phyloP scores from a whole-genome alignment of 2,329 filamentous ascomycete species.

The Cryphonectria japonica region DNA sequence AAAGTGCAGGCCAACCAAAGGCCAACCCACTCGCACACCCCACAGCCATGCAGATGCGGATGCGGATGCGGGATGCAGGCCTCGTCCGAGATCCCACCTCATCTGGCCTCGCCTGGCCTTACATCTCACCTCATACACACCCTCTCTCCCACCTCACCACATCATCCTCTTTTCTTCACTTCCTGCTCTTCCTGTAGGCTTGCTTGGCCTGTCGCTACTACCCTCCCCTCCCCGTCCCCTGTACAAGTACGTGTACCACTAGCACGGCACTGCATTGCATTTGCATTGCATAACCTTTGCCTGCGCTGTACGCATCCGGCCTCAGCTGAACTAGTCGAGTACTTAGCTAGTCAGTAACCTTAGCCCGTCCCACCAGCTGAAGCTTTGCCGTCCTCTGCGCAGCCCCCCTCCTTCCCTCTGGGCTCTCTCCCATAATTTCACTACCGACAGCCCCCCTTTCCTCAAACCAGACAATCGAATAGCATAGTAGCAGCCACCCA shows the following conservation, averaged over 20 bases:
- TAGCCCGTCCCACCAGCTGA: not conserved
- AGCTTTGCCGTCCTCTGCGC: not conserved
- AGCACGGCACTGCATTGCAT: not conserved
- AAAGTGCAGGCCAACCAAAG: not conserved
- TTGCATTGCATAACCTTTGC: not conserved
- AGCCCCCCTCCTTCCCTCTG: not conserved
- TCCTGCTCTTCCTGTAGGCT: too few species aligned
- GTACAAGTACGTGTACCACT: not conserved
- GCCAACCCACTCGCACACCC: not conserved
- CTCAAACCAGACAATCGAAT: too few species aligned
- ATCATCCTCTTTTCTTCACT: not conserved
- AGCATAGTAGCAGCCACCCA: too few species aligned
- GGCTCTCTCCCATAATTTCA: not conserved
- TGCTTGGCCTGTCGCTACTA: too few species aligned
- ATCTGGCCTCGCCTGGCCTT: not conserved
- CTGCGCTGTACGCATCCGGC: not conserved
- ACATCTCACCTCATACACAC: not conserved
- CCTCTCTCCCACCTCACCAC: not conserved
- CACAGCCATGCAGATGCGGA: conserved; percentile 12
- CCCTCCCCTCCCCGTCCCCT: not conserved
- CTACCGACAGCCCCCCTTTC: not conserved
- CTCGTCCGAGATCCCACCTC: not conserved
- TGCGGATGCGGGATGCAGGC: conserved; percentile 22
- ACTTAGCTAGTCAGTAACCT: not conserved
- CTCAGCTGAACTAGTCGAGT: not conserved